Evolutionary conservation across 2,329 filamentous ascomycete genomes (phyloP).

Genomic region (Pseudogymnoascus verrucosus): DNA sequence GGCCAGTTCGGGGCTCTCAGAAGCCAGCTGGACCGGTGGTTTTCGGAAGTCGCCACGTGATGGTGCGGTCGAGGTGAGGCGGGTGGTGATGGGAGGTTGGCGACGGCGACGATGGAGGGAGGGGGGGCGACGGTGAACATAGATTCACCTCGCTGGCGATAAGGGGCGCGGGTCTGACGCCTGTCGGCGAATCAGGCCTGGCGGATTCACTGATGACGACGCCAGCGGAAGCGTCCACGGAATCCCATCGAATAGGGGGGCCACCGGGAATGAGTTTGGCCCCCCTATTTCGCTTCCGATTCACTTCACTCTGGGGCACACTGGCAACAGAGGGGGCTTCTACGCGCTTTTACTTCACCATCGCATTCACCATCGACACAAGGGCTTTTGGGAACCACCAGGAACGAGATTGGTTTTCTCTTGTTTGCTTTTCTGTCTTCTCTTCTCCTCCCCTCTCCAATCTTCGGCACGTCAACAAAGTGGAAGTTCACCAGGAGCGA

Average conservation of each 20-base stretch:
- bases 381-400: neutral
- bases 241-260: neutral
- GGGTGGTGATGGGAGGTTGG: neutral
- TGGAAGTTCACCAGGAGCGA: neutral
- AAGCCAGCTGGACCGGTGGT: neutral
- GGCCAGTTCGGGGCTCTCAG: neutral
- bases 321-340: neutral
- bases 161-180: neutral
- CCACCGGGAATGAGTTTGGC: neutral
- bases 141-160: neutral
- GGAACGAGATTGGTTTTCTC: neutral
- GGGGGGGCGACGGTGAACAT: neutral
- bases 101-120: neutral
- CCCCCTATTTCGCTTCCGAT: neutral
- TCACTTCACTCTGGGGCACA: neutral
- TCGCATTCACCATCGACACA: neutral
- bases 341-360: neutral
- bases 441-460: neutral
- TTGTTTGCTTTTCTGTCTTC: neutral
- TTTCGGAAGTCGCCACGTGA: neutral
- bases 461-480: neutral
- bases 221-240: neutral
- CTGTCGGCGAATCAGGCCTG: neutral
- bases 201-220: neutral
- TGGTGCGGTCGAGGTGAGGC: neutral